These are phyloP conservation scores for Gymnopilus junonius DNA, from an alignment of 768 basidiomycete species.

Conservation along the genomic window DNA sequence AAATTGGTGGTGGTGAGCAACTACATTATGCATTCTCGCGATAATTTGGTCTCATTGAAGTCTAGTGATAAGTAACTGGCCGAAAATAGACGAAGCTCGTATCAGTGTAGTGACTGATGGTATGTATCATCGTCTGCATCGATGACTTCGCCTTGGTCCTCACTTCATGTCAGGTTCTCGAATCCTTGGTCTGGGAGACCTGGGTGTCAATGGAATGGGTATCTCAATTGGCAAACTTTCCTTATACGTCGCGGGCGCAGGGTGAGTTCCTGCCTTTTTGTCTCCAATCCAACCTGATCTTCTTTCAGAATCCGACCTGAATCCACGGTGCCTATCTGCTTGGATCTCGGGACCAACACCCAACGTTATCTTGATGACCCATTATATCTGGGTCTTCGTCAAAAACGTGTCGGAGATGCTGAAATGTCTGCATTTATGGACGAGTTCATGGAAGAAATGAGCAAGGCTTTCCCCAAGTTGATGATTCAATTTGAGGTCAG, in stretches of 20 bases:
- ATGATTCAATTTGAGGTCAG: slow-evolving; percentile 84
- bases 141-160: slow-evolving; percentile 10
- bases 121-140: slow-evolving; percentile 26
- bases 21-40: background rate
- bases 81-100: slow-evolving; percentile 72
- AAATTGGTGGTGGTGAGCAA: slow-evolving; percentile 54
- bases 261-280: slow-evolving; percentile 48
- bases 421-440: slow-evolving; percentile 88
- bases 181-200: slow-evolving; percentile 87
- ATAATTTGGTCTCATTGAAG: slow-evolving; percentile 1
- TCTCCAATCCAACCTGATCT: background rate
- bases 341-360: slow-evolving; percentile 92
- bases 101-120: slow-evolving; percentile 95
- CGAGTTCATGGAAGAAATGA: slow-evolving; percentile 89
- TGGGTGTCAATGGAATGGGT: slow-evolving; percentile 84
- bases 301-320: slow-evolving; percentile 67
- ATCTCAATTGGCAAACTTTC: slow-evolving; percentile 94
- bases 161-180: slow-evolving; percentile 63
- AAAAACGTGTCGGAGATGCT: slow-evolving; percentile 62
- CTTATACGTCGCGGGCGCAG: slow-evolving; percentile 88
- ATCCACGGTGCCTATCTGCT: slow-evolving; percentile 80
- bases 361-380: slow-evolving; percentile 81
- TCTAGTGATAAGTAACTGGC: slow-evolving; percentile 72
- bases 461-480: slow-evolving; percentile 73
- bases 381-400: slow-evolving; percentile 85